phyloP scores from a whole-genome alignment of 1,284 basidiomycete species.

The Trichosporon inkin region DNA sequence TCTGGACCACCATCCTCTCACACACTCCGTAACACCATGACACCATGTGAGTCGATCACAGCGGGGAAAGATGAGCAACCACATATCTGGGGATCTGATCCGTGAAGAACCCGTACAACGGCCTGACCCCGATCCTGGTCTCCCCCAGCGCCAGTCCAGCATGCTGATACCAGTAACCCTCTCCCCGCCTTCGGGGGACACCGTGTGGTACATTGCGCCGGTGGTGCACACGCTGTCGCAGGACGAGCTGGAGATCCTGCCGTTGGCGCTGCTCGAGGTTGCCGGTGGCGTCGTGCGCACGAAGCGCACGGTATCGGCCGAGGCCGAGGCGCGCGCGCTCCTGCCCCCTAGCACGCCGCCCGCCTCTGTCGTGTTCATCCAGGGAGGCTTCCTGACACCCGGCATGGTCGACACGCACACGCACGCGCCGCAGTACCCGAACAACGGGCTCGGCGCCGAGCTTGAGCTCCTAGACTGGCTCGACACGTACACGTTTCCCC shows the following conservation, averaged over 20 bases:
- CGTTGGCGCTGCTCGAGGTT: slow-evolving; percentile 61
- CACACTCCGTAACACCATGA: background rate
- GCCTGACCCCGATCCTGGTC: background rate
- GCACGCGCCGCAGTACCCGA: slow-evolving; percentile 86
- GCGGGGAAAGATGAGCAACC: background rate
- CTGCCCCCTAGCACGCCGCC: slow-evolving; percentile 36
- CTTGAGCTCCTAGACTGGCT: slow-evolving; percentile 86
- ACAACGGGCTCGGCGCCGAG: slow-evolving; percentile 64
- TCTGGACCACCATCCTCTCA: background rate
- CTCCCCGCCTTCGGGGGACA: background rate
- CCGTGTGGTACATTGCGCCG: slow-evolving; percentile 58
- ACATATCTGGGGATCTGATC: slow-evolving; percentile 4
- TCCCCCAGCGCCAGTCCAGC: background rate
- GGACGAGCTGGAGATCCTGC: slow-evolving; percentile 57
- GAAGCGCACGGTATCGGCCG: slow-evolving; percentile 52
- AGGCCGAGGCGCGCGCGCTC: slow-evolving; percentile 30
- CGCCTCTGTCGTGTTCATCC: slow-evolving; percentile 53
- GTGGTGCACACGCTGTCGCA: slow-evolving; percentile 64
- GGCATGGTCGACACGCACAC: slow-evolving; percentile 89
- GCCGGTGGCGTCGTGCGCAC: slow-evolving; percentile 64
- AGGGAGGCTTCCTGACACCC: slow-evolving; percentile 77
- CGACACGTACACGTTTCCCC: slow-evolving; percentile 78
- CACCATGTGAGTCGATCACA: background rate
- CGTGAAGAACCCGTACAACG: slow-evolving; percentile 3
- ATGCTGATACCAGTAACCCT: slow-evolving; percentile 37